Conservation (phyloP, 2,329 filamentous ascomycete genomes). For the Chrysoporthe deuterocubensis region DNA sequence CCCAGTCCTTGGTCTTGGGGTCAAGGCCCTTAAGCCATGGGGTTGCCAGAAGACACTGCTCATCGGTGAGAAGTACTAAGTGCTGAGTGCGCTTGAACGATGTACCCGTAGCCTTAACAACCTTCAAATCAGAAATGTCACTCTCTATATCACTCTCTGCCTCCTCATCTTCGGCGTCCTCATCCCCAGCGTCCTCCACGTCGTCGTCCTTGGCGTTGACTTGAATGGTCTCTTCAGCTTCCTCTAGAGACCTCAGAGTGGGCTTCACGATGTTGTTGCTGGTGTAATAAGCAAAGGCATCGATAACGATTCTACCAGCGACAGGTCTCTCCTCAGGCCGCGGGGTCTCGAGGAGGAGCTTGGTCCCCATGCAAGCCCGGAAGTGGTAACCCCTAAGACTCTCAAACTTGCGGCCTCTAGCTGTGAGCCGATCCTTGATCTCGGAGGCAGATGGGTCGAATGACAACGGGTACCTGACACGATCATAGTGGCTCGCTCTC, state of each 20-base stretch:
- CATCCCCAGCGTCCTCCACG: constrained; percentile 15
- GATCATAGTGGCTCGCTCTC: background rate
- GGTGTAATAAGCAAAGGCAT: constrained; percentile 42
- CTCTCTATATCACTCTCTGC: background rate
- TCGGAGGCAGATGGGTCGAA: constrained; percentile 33
- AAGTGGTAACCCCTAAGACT: constrained; percentile 40
- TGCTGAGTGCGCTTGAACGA: constrained; percentile 30
- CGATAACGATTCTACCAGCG: constrained; percentile 40
- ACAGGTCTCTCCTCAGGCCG: constrained; percentile 35
- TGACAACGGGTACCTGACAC: constrained; percentile 35
- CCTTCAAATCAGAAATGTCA: constrained; percentile 6
- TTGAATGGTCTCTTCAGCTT: constrained; percentile 16
- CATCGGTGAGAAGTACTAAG: constrained; percentile 38
- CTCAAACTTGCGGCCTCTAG: constrained; percentile 41
- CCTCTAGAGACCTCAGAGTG: background rate
- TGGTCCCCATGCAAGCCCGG: constrained; percentile 36
- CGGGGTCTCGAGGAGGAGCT: constrained; percentile 35
- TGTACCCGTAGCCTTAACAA: constrained; percentile 7
- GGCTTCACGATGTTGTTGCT: constrained; percentile 38
- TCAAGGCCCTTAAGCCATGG: constrained; percentile 45
- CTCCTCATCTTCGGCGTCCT: background rate
- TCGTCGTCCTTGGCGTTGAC: constrained; percentile 3
- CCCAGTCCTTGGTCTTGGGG: constrained; percentile 42
- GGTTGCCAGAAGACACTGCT: constrained; percentile 40
- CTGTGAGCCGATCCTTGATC: constrained; percentile 35